phyloP scores from a whole-genome alignment of 2,329 filamentous ascomycete genomes.

The Aureobasidium sp. region DNA sequence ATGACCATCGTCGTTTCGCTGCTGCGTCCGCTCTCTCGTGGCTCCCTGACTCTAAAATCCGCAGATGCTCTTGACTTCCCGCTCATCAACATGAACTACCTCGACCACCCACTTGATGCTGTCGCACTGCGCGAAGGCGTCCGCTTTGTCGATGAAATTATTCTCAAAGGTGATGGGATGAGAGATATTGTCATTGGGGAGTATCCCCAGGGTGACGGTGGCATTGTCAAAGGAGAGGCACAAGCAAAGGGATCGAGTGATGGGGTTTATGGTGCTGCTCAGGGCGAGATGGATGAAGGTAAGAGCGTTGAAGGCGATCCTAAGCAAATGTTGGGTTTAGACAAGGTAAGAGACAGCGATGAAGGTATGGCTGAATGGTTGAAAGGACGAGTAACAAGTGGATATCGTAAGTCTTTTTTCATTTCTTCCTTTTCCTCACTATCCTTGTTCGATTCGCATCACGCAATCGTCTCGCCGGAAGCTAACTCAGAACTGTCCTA shows the following conservation, averaged over 20 bases:
- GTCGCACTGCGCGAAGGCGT: slow-evolving; percentile 54
- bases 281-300: background rate
- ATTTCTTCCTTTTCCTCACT: background rate
- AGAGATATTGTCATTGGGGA: slow-evolving; percentile 47
- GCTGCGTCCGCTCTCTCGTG: slow-evolving; percentile 42
- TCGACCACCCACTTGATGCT: slow-evolving; percentile 46
- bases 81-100: slow-evolving; percentile 40
- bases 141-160: slow-evolving; percentile 50
- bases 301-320: background rate
- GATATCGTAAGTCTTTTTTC: background rate
- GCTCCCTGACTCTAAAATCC: slow-evolving; percentile 37
- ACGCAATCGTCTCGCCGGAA: background rate
- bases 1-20: slow-evolving; percentile 50
- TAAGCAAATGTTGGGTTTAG: background rate
- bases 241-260: background rate
- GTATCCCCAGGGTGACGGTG: slow-evolving; percentile 39
- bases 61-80: slow-evolving; percentile 32
- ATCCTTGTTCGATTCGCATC: background rate
- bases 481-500: background rate
- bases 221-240: background rate
- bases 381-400: slow-evolving; percentile 39
- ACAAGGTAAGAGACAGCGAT: slow-evolving; percentile 41
- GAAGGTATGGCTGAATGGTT: slow-evolving; percentile 51
- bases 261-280: background rate
- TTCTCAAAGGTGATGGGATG: slow-evolving; percentile 51